Percentiles rank a stretch among this genome's conserved stretches.
Conservation (phyloP, 495 filamentous ascomycete species). For the Rostrohypoxylon terebratum region DNA sequence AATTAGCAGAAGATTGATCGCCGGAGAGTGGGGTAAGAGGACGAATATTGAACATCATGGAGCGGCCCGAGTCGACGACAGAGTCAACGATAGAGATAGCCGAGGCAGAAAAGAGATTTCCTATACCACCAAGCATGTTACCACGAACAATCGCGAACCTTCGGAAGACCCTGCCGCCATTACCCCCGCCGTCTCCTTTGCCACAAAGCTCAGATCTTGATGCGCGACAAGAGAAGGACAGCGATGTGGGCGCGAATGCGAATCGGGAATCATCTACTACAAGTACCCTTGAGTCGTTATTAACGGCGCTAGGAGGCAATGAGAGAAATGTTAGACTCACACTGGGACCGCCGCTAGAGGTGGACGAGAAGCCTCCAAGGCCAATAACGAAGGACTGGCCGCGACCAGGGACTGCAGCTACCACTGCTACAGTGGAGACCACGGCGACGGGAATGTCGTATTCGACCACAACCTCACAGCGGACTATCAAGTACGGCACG, state of each 20-base stretch:
- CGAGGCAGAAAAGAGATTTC: conserved; percentile 37
- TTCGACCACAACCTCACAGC: conserved; percentile 50
- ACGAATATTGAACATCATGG: conserved; percentile 14
- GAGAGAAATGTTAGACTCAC: conserved; percentile 27
- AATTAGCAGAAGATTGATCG: background rate
- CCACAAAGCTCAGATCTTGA: conserved; percentile 9
- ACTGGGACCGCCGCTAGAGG: conserved; percentile 12
- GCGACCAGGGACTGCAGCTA: conserved; percentile 48
- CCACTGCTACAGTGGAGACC: conserved; percentile 45
- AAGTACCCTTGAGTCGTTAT: conserved; percentile 24
- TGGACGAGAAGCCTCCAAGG: conserved; percentile 21
- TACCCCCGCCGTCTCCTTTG: conserved; percentile 43
- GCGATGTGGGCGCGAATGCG: background rate
- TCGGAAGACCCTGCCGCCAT: conserved; percentile 46
- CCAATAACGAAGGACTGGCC: conserved; percentile 40
- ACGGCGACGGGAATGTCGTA: conserved; percentile 47
- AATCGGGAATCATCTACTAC: conserved; percentile 21
- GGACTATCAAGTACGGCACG: conserved; percentile 60
- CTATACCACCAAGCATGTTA: conserved; percentile 30
- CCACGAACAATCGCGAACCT: conserved; percentile 30
- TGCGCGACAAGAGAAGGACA: background rate
- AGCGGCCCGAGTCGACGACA: conserved; percentile 31
- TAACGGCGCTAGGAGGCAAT: conserved; percentile 9
- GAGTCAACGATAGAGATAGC: conserved; percentile 39
- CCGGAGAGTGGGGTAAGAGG: background rate